Conservation (phyloP, 345 rosid species). For the Carallia pectinifolia region DNA sequence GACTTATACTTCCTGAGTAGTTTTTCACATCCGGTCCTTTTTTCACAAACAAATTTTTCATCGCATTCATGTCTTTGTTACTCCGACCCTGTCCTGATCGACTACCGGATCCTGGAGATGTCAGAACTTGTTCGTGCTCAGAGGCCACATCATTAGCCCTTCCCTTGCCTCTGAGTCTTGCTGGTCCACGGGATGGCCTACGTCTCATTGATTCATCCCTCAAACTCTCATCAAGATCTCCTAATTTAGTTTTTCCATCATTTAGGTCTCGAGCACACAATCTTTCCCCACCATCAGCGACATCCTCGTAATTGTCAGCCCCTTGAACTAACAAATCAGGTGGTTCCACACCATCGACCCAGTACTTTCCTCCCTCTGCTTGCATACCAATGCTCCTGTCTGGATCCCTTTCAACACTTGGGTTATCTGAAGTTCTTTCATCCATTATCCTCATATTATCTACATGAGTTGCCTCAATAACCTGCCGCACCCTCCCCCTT, state of each 20-base stretch:
- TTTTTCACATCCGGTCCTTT: slow-evolving; percentile 52
- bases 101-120: slow-evolving; percentile 67
- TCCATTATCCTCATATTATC: slow-evolving; percentile 39
- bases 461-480: slow-evolving; percentile 49
- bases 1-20: slow-evolving; percentile 34
- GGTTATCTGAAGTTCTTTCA: slow-evolving; percentile 43
- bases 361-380: slow-evolving; percentile 28
- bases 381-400: slow-evolving; percentile 38
- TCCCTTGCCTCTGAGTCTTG: slow-evolving; percentile 71
- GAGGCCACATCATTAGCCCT: slow-evolving; percentile 52
- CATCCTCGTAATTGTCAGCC: slow-evolving; percentile 31
- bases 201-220: slow-evolving; percentile 77
- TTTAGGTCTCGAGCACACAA: slow-evolving; percentile 36
- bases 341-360: slow-evolving; percentile 39
- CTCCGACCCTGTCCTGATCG: slow-evolving; percentile 44
- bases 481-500: slow-evolving; percentile 64
- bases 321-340: slow-evolving; percentile 46
- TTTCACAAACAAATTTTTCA: slow-evolving; percentile 48
- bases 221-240: slow-evolving; percentile 61
- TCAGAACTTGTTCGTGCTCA: slow-evolving; percentile 56
- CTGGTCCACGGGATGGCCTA: slow-evolving; percentile 50
- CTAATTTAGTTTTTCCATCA: slow-evolving; percentile 54
- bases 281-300: slow-evolving; percentile 54
- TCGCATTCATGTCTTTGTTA: slow-evolving; percentile 49
- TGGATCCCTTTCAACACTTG: slow-evolving; percentile 35